These are phyloP conservation scores for Lophiostoma macrostomum DNA, from an alignment of 495 filamentous ascomycete genomes.

Conservation along the genomic window DNA sequence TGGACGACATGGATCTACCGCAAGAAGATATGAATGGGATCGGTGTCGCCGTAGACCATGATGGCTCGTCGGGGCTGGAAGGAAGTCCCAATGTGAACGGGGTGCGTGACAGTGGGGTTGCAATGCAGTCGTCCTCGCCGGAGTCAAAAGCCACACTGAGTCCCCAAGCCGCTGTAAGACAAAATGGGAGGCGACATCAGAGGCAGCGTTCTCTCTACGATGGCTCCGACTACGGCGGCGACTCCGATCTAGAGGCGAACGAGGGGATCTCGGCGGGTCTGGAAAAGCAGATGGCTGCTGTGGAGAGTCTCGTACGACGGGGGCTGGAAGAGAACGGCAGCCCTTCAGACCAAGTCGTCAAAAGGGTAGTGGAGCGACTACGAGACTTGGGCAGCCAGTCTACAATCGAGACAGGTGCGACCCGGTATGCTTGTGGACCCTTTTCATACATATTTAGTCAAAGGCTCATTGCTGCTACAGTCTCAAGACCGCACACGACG, in stretches of 20 bases:
- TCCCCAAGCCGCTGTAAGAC: constrained; percentile 33
- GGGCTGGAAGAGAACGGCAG: constrained; percentile 71
- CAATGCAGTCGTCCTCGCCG: constrained; percentile 18
- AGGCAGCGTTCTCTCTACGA: constrained; percentile 54
- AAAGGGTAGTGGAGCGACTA: constrained; percentile 68
- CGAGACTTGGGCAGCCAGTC: constrained; percentile 79
- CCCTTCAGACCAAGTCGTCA: constrained; percentile 63
- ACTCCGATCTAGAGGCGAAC: constrained; percentile 68
- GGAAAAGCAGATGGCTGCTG: constrained; percentile 70
- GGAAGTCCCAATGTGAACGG: not conserved
- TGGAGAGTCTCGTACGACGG: constrained; percentile 69
- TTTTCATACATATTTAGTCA: not conserved
- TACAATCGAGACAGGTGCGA: constrained; percentile 72
- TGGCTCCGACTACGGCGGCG: constrained; percentile 59
- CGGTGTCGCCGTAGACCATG: constrained; percentile 34
- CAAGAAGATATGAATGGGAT: constrained; percentile 19
- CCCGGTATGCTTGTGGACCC: constrained; percentile 54
- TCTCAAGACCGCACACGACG: constrained; percentile 82
- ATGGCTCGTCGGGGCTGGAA: constrained; percentile 13
- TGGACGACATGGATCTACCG: constrained; percentile 21
- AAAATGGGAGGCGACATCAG: constrained; percentile 44
- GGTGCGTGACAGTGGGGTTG: constrained; percentile 30
- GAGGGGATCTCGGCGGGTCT: constrained; percentile 69
- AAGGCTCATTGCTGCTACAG: constrained; percentile 43
- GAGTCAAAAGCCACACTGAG: constrained; percentile 23